Base-by-base conservation (phyloP, 768 basidiomycete genomes). In the Mycena rosella region DNA sequence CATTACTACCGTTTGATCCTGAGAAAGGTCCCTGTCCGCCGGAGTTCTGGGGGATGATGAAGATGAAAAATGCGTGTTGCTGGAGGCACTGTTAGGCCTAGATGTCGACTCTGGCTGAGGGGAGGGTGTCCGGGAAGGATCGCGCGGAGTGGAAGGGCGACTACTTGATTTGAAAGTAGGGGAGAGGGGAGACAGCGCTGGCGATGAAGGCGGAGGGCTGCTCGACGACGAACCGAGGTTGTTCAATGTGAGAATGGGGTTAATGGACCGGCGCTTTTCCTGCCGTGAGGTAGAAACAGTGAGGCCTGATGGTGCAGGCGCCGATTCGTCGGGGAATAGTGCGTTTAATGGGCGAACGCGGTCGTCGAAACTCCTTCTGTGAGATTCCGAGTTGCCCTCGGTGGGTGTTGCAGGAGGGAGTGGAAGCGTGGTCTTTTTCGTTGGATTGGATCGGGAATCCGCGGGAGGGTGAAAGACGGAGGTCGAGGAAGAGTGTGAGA, bases 181-280 rank as follows among this genome's bases (percentile, higher is more conserved):
- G 20, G 79, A 77, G 30, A 76, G 76, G 27, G 80, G 80, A 5
- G 79, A 79, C 34, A 77, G 71, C 13, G 77, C 73, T 45, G 80
- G 71, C 20, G 77, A 73, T 24, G 74, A 63, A 26, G 72, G 68
- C 51, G 73, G 61, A 29, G 73, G 54, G 49, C 72, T 68, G 27
- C 69, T 58, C 45, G 73, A 69, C 53, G 62, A 63, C 13, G 74
- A 53, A 49, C 74, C 79, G 64, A 81, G 77, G 65, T 80, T 74
- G 34, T 79, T 74, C 61, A 85, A 72, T 6, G 76, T 68, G 26
- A 85, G 73, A 48, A 79, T 84, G 9, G 85, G 85, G 69, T 86
- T 86, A 55, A 86, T 86, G 38, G 86, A 86, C 51, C 83, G 82
- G 44, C 84, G 82, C 72, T 82, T 85, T 40, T 84, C 82, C 40